Evolutionary conservation across 2,329 filamentous ascomycete species (phyloP).

Genomic region (Coniochaeta prunicola): DNA sequence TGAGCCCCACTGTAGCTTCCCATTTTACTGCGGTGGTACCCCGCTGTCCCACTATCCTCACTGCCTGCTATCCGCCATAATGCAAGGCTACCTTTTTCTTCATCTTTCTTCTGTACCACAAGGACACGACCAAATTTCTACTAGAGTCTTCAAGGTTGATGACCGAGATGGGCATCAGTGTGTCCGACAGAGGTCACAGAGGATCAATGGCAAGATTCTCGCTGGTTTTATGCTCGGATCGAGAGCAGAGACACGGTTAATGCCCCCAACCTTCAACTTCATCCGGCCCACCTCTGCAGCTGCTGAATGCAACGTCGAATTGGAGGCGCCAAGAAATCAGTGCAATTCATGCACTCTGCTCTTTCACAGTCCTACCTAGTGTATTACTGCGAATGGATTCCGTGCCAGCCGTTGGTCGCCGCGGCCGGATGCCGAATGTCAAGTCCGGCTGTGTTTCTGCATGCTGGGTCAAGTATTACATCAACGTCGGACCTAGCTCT

Average conservation of each 20-base stretch:
- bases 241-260: neutral
- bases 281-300: neutral
- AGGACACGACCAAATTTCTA: neutral
- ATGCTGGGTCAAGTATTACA: too few relatives aligned
- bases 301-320: neutral
- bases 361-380: too few relatives aligned
- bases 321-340: neutral
- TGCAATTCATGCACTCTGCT: too few relatives aligned
- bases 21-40: neutral
- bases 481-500: too few relatives aligned
- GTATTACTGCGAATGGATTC: too few relatives aligned
- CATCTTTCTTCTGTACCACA: neutral
- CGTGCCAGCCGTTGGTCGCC: too few relatives aligned
- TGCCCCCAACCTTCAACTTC: neutral
- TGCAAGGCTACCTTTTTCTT: neutral
- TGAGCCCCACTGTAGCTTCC: neutral
- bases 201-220: neutral
- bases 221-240: neutral
- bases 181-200: neutral
- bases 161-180: neutral
- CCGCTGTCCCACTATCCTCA: too few relatives aligned
- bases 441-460: too few relatives aligned
- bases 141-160: neutral
- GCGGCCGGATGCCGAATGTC: too few relatives aligned
- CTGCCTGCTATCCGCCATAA: neutral